A percentile compares a stretch with the other conserved stretches of the same genome.
Evolutionary conservation across 306 rosid genomes (phyloP).

Genomic region (Citrullus mucosospermus): DNA sequence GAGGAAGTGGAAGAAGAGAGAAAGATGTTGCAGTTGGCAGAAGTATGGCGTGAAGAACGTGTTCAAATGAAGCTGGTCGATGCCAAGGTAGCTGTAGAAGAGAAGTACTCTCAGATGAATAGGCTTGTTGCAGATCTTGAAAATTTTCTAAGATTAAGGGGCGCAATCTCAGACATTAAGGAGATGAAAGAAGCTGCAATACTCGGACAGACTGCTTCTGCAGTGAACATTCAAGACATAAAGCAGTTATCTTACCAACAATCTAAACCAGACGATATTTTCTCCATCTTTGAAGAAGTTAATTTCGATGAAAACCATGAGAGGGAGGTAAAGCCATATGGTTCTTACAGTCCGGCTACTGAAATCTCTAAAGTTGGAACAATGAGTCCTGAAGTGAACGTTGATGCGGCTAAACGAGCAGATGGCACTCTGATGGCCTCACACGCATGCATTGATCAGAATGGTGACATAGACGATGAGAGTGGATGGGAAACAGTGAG

Average conservation of each 20-base stretch:
- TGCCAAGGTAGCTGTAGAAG: slow-evolving; percentile 83
- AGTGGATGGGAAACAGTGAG: slow-evolving; percentile 99
- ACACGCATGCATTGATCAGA: slow-evolving; percentile 27
- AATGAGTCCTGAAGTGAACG: slow-evolving; percentile 51
- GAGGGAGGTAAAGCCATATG: slow-evolving; percentile 61
- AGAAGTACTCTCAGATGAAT: slow-evolving; percentile 79
- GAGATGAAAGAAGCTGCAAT: slow-evolving; percentile 53
- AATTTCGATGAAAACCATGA: slow-evolving; percentile 51
- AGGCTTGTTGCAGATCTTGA: slow-evolving; percentile 61
- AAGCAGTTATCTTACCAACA: slow-evolving; percentile 62
- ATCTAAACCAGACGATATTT: slow-evolving; percentile 62
- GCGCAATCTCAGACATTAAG: slow-evolving; percentile 38
- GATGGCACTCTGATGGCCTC: slow-evolving; percentile 32
- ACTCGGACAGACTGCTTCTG: slow-evolving; percentile 45
- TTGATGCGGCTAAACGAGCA: slow-evolving; percentile 15
- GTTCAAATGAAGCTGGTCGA: slow-evolving; percentile 92
- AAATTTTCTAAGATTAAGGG: slow-evolving; percentile 30
- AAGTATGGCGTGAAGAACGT: slow-evolving; percentile 98
- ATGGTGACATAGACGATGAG: slow-evolving; percentile 67
- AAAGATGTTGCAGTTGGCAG: slow-evolving; percentile 89
- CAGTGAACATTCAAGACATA: slow-evolving; percentile 52
- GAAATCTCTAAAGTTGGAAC: slow-evolving; percentile 57
- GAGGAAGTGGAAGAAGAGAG: slow-evolving; percentile 88
- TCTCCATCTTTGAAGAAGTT: slow-evolving; percentile 54
- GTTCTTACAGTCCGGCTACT: slow-evolving; percentile 49